phyloP scores from a whole-genome alignment of 441 rosid species.

The Pelargonium citronellum region DNA sequence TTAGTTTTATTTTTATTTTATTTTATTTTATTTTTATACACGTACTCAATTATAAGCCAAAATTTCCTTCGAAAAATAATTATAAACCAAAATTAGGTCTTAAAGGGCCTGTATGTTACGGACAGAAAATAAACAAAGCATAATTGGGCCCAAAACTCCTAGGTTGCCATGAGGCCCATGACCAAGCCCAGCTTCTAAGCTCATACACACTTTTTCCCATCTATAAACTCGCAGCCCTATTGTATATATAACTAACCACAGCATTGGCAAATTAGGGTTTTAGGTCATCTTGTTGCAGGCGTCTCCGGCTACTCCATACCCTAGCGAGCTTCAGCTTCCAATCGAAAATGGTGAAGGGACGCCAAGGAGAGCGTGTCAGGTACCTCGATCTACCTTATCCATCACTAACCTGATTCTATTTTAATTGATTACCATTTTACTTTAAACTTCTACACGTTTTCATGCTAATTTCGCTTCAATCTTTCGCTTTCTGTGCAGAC shows the following conservation, averaged over 20 bases:
- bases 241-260: neutral
- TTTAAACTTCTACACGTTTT: neutral
- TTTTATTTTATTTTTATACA: too few species aligned
- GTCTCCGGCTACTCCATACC: neutral
- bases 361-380: conserved; percentile 81
- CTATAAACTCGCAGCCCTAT: neutral
- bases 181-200: neutral
- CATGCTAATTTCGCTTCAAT: neutral
- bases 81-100: too few species aligned
- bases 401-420: neutral
- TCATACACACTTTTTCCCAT: neutral
- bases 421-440: neutral
- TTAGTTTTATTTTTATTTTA: too few species aligned
- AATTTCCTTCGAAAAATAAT: too few species aligned
- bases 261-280: conserved; percentile 22
- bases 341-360: conserved; percentile 69
- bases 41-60: too few species aligned
- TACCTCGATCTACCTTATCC: neutral
- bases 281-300: conserved; percentile 11
- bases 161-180: too few species aligned
- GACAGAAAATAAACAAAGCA: too few species aligned
- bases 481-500: conserved; percentile 32
- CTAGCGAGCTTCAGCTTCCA: conserved; percentile 5
- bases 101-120: too few species aligned
- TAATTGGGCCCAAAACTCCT: too few species aligned